Evolutionary conservation across 352 stramenopile genomes (phyloP), one percentile per base, ranked within the genome.

Genomic region (Aphanomyces stellatus): DNA sequence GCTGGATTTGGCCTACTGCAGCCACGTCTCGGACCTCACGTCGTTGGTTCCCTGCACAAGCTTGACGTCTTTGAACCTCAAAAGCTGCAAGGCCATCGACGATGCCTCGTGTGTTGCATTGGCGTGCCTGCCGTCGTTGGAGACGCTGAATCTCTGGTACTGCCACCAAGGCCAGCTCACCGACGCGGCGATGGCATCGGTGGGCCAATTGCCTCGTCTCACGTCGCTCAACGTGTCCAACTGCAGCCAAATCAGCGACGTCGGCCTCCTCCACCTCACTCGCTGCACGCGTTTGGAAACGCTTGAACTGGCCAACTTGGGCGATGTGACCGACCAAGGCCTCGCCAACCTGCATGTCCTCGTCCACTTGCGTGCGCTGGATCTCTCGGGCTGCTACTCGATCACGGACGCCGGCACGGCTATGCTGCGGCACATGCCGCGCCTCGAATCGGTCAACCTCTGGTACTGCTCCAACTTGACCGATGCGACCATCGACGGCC

Each of bases 391-490:
- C 2, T 92, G 83, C 71, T 92, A 92, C 74, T 90, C 90, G 35
- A 73, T 92, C 69, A 92, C 83, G 11, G 83, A 92, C 66, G 27
- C 69, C 0, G 83, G 83, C 43, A 90, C 79, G 3, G 48, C 75
- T 33, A 82, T 92, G 55, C 65, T 92, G 11, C 51, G 48, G 13
- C 75, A 77, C 55, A 90, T 90, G 60, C 63, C 69, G 4, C 64
- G 74, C n/a, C 65, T 92, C 30, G 76, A 78, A 28, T 89, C 79
- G 1, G 87, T 76, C 65, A 92, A 91, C 34, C 56, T 92, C 22
- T 92, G 84, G 82, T 92, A 92, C 71, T 92, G 84, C 70, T 89
- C 79, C 59, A 83, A 90, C 71, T 81, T 92, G n/a, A 71, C 72
- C 10, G 80, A 88, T 56, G 61, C 68, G 4, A 90, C 84, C 27